phyloP scores from a whole-genome alignment of 768 basidiomycete genomes.

The Hericium rajendrae region DNA sequence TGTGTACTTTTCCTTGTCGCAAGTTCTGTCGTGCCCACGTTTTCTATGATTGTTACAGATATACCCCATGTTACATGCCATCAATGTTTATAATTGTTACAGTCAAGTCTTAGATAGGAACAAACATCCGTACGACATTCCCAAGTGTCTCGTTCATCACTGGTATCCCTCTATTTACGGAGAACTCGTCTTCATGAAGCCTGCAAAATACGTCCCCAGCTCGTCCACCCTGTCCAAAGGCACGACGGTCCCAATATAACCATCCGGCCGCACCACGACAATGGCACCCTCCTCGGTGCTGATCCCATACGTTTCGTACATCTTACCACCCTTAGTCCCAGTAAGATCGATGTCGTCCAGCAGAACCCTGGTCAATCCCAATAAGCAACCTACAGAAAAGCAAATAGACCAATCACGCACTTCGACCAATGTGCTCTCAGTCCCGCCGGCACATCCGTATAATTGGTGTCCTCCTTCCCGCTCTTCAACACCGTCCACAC shows the following conservation, averaged over 20 bases:
- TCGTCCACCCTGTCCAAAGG: constrained; percentile 33
- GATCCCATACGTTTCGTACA: constrained; percentile 49
- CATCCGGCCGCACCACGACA: constrained; percentile 54
- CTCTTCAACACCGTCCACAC: constrained; percentile 20
- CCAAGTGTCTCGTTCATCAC: too few relatives aligned
- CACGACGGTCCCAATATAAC: constrained; percentile 50
- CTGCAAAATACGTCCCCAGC: constrained; percentile 38
- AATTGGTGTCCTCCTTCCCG: constrained; percentile 25
- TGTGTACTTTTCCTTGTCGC: too few relatives aligned
- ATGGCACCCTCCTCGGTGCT: constrained; percentile 32
- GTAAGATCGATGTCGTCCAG: constrained; percentile 45
- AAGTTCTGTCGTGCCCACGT: too few relatives aligned
- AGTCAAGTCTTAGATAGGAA: too few relatives aligned
- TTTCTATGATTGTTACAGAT: too few relatives aligned
- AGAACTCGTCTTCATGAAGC: constrained; percentile 26
- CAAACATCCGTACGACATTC: too few relatives aligned
- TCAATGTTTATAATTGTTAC: too few relatives aligned
- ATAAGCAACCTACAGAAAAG: neutral
- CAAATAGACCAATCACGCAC: constrained; percentile 16
- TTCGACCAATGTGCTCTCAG: constrained; percentile 34
- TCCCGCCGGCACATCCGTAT: constrained; percentile 22
- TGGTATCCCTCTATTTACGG: too few relatives aligned
- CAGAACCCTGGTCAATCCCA: constrained; percentile 35
- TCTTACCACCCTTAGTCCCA: constrained; percentile 38
- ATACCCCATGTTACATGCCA: too few relatives aligned